A percentile compares a stretch with the other conserved stretches of the same genome.
These are phyloP conservation scores for Xylariaceae sp. DNA, from an alignment of 2,329 filamentous ascomycete species.

Conservation along the genomic window DNA sequence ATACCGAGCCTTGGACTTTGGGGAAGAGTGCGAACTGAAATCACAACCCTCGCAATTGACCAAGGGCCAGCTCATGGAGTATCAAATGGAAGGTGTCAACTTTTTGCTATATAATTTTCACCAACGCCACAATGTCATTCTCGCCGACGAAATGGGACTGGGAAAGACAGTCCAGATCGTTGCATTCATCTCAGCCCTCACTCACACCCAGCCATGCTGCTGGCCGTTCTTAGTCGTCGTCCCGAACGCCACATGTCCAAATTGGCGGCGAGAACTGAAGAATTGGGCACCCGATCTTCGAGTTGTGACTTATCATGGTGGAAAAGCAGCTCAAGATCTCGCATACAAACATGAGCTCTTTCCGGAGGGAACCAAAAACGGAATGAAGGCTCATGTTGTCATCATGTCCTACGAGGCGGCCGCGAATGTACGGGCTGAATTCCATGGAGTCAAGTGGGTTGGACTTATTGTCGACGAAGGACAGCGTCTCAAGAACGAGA, in stretches of 20 bases:
- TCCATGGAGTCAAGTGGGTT: constrained; percentile 75
- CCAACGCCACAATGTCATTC: constrained; percentile 76
- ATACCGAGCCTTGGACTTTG: constrained; percentile 66
- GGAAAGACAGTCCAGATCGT: constrained; percentile 97
- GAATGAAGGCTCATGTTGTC: constrained; percentile 84
- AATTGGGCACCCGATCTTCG: constrained; percentile 83
- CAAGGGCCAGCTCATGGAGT: constrained; percentile 84
- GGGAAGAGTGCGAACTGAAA: constrained; percentile 61
- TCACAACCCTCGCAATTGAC: constrained; percentile 71
- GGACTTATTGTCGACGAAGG: constrained; percentile 93
- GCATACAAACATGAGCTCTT: constrained; percentile 85
- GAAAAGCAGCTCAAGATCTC: constrained; percentile 68
- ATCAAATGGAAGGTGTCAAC: constrained; percentile 89
- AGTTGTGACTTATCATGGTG: constrained; percentile 91
- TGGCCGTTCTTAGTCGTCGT: constrained; percentile 94
- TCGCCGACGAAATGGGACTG: constrained; percentile 97
- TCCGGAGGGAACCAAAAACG: constrained; percentile 59
- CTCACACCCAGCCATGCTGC: constrained; percentile 65
- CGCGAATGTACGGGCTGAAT: constrained; percentile 67
- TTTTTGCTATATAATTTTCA: constrained; percentile 95
- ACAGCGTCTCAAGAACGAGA: constrained; percentile 91
- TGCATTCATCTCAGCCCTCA: constrained; percentile 71
- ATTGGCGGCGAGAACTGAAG: constrained; percentile 96
- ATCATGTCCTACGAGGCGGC: constrained; percentile 94
- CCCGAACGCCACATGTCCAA: constrained; percentile 93